phyloP scores from a whole-genome alignment of 169 alveolate species.

The Plasmodium ovale region DNA sequence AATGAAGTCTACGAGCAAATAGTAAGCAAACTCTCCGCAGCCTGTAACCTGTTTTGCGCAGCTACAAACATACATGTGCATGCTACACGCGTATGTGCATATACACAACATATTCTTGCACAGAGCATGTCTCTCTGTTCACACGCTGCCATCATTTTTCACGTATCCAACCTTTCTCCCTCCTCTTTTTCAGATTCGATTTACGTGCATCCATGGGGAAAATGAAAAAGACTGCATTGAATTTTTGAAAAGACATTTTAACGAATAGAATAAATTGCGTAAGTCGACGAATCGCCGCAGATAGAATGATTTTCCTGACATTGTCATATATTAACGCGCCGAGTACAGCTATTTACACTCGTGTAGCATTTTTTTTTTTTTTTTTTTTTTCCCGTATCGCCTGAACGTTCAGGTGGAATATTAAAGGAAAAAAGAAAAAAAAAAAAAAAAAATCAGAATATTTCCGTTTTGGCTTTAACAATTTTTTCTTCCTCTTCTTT shows the following conservation, averaged over 20 bases:
- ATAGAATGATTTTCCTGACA: too few species aligned
- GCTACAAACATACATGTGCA: neutral
- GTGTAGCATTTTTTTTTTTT: slow-evolving; percentile 5
- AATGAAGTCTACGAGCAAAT: slow-evolving; percentile 66
- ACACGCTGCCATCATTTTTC: neutral
- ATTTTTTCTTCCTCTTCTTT: slow-evolving; percentile 74
- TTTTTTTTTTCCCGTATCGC: slow-evolving; percentile 1
- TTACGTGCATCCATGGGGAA: slow-evolving; percentile 68
- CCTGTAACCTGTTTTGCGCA: too few species aligned
- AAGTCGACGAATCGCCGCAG: too few species aligned
- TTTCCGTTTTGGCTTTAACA: slow-evolving; percentile 59
- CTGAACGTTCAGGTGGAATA: too few species aligned
- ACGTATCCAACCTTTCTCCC: neutral
- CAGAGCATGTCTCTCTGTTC: neutral
- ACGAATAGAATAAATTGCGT: too few species aligned
- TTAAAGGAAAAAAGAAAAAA: too few species aligned
- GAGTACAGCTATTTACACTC: too few species aligned
- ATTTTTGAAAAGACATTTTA: slow-evolving; percentile 57
- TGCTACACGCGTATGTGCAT: neutral
- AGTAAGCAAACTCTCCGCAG: too few species aligned
- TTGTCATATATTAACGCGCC: too few species aligned
- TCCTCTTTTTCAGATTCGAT: slow-evolving; percentile 38
- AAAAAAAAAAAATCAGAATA: slow-evolving; percentile 45
- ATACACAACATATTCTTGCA: too few species aligned
- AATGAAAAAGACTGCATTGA: slow-evolving; percentile 63